Conservation (phyloP, 345 rosid species). For the Euclidium syriacum region DNA sequence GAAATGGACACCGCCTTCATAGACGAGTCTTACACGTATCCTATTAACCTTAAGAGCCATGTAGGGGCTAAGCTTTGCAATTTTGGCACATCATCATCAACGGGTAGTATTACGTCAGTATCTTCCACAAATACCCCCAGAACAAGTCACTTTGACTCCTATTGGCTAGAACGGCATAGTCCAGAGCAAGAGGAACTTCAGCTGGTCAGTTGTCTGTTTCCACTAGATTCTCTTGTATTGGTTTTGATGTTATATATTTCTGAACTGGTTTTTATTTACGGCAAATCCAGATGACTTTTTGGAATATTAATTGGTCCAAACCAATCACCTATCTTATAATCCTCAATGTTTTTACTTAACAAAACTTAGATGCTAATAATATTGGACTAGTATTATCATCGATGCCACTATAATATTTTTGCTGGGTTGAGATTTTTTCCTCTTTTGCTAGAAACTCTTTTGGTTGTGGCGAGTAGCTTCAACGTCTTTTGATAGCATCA, state of each 20-base stretch:
- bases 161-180: slow-evolving; percentile 68
- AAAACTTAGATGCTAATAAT: not conserved
- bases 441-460: not conserved
- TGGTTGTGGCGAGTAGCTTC: not conserved
- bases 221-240: not conserved
- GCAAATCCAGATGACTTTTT: not conserved
- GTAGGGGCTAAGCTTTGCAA: slow-evolving; percentile 51
- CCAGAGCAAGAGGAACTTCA: slow-evolving; percentile 75
- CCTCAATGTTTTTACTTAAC: not conserved
- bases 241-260: not conserved
- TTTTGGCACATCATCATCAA: slow-evolving; percentile 62
- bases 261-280: not conserved
- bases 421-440: not conserved
- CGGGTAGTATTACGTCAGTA: slow-evolving; percentile 75
- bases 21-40: slow-evolving; percentile 48
- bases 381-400: not conserved
- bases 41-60: slow-evolving; percentile 46
- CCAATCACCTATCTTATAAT: not conserved
- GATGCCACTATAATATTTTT: not conserved
- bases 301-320: not conserved
- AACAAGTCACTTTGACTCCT: slow-evolving; percentile 70
- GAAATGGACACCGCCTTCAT: slow-evolving; percentile 83
- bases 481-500: not conserved
- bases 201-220: slow-evolving; percentile 46
- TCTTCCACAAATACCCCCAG: slow-evolving; percentile 77